phyloP scores from a whole-genome alignment of 2,329 filamentous ascomycete genomes.

The Coleophoma eucalyptorum region DNA sequence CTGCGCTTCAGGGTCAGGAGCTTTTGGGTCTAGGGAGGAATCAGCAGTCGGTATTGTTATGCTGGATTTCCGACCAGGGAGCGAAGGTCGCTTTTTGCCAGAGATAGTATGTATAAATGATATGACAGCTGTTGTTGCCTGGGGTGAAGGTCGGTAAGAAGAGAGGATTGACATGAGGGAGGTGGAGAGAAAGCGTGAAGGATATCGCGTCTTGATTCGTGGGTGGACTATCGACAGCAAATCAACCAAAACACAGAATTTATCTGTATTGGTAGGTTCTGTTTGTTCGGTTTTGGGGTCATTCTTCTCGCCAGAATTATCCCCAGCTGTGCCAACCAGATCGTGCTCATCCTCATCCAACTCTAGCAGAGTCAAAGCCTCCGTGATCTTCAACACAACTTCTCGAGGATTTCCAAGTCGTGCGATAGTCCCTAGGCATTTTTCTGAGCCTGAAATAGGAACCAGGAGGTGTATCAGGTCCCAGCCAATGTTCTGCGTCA shows the following conservation, averaged over 20 bases:
- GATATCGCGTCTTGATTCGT: conserved; percentile 72
- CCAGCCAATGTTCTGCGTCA: conserved; percentile 79
- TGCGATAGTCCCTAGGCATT: conserved; percentile 71
- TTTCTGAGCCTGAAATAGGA: conserved; percentile 61
- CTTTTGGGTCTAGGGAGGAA: conserved; percentile 38
- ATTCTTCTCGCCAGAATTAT: conserved; percentile 8
- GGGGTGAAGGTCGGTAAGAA: conserved; percentile 59
- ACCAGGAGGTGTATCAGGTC: conserved; percentile 75
- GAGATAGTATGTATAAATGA: conserved; percentile 68
- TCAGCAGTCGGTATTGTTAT: conserved; percentile 48
- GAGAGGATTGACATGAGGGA: conserved; percentile 70
- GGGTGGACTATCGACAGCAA: conserved; percentile 71
- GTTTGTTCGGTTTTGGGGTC: conserved; percentile 14
- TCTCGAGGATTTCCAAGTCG: conserved; percentile 77
- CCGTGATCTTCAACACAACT: conserved; percentile 76
- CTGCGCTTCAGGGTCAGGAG: conserved; percentile 58
- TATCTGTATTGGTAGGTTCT: conserved; percentile 28
- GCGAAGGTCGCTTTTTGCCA: conserved; percentile 59
- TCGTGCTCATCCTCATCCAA: conserved; percentile 39
- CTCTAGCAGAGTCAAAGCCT: conserved; percentile 60
- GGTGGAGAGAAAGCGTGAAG: conserved; percentile 73
- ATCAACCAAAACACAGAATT: conserved; percentile 66
- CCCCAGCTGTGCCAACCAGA: conserved; percentile 25
- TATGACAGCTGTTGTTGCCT: conserved; percentile 67
- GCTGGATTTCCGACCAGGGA: conserved; percentile 57